Base-by-base conservation (phyloP, 2,329 filamentous ascomycete genomes). In the Aureobasidium namibiae region DNA sequence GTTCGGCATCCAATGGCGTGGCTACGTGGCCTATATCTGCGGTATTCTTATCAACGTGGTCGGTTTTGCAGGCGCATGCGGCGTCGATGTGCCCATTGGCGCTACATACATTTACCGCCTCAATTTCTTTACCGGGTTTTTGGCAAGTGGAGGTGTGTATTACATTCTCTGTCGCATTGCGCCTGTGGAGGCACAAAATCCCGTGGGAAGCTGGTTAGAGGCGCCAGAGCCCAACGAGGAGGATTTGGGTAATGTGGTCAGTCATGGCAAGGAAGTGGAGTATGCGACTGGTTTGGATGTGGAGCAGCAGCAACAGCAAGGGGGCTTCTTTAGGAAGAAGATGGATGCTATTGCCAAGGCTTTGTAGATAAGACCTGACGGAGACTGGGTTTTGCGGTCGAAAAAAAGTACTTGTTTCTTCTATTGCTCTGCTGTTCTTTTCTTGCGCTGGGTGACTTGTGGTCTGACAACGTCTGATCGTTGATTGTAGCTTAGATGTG, bases 21-120 rank as follows among this genome's bases (percentile, higher is more conserved):
- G 84, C 1, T 96, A 95, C 66, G 81, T 78, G 0, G 89, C 92
- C 0, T 95, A 96, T 70, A 81, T 95, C 61, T 77, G 82, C 1
- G 91, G 91, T 13, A 95, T 96, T 62, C 70, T 94, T 5, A 87
- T 95, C 77, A 96, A 96, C 66, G 88, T 96, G 4, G 90, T 96
- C 4, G 92, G 92, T 0, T 96, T 96, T 65, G 90, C 85, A 0
- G 91, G 90, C 2, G 90, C 88, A 0, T 82, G 96, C 26, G 90
- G 90, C 0, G 73, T 70, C 21, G 69, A 75, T 0, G 90, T 96
- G 0, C 92, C 92, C 0, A 76, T 82, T 6, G 91, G 87, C 1
- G 92, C 92, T 0, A 84, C 81, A 0, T 95, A 95, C 69, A 84
- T 96, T 61, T 96, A 95, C 77, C 89, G 91, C 64, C 69, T 96